Conservation (phyloP, 805 yeast genomes). For the Teunomyces tritomae region DNA sequence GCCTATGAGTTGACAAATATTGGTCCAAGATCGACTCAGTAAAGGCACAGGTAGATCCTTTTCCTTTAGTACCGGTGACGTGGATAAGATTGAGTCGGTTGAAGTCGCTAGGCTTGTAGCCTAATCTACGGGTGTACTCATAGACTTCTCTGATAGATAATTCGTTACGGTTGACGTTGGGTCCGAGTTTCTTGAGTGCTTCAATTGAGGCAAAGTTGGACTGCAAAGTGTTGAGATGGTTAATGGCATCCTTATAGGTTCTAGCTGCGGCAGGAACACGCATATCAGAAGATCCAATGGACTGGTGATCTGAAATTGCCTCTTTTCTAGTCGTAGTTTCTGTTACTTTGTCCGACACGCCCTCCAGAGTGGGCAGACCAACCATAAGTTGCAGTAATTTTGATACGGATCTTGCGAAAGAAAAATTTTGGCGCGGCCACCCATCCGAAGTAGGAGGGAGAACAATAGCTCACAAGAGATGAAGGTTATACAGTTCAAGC, state of each 20-base stretch:
- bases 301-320: neutral
- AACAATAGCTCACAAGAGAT: neutral
- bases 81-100: constrained; percentile 78
- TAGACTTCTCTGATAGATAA: constrained; percentile 79
- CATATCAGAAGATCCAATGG: constrained; percentile 1
- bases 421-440: constrained; percentile 2
- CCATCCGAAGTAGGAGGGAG: neutral
- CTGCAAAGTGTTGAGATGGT: constrained; percentile 80
- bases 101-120: constrained; percentile 56
- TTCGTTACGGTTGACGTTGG: constrained; percentile 52
- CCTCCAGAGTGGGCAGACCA: constrained; percentile 2
- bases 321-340: constrained; percentile 2
- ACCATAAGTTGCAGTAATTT: constrained; percentile 2
- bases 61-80: constrained; percentile 97
- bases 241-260: constrained; percentile 67
- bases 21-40: constrained; percentile 75
- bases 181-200: constrained; percentile 70
- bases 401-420: neutral
- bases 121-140: constrained; percentile 39
- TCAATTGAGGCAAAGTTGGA: constrained; percentile 89
- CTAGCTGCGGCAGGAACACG: constrained; percentile 10
- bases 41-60: constrained; percentile 97
- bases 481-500: neutral
- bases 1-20: constrained; percentile 37
- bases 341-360: constrained; percentile 2